These are phyloP conservation scores for Ogataea nonfermentans DNA, from an alignment of 805 yeast genomes.

Conservation along the genomic window DNA sequence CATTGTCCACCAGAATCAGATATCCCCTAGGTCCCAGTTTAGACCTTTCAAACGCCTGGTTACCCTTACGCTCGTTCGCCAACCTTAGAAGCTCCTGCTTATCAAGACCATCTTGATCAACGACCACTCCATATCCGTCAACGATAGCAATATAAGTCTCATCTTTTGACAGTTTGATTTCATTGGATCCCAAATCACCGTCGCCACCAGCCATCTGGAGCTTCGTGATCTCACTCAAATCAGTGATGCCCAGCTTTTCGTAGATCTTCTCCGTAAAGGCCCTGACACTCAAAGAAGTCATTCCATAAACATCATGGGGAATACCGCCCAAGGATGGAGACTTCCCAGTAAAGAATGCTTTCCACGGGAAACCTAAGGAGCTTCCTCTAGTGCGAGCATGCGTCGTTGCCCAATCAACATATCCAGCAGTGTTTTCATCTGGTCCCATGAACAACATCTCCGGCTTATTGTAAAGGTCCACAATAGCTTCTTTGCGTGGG, in stretches of 20 bases:
- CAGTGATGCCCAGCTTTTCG: conserved; percentile 64
- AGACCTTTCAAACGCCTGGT: conserved; percentile 62
- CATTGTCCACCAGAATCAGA: conserved; percentile 81
- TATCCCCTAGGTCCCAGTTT: conserved; percentile 76
- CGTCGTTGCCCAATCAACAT: conserved; percentile 95
- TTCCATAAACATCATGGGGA: conserved; percentile 97
- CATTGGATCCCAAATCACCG: conserved; percentile 96
- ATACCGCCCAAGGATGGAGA: conserved; percentile 91
- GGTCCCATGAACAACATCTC: conserved; percentile 98
- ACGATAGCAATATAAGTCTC: conserved; percentile 86
- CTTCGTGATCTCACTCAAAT: conserved; percentile 60
- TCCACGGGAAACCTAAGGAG: conserved; percentile 78
- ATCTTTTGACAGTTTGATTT: conserved; percentile 77
- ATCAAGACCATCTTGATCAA: conserved; percentile 87
- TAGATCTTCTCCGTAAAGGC: conserved; percentile 87
- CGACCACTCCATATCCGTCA: conserved; percentile 94
- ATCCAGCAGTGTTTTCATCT: conserved; percentile 97
- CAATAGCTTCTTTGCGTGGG: conserved; percentile 72
- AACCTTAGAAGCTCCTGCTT: conserved; percentile 73
- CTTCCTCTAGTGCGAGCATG: conserved; percentile 93
- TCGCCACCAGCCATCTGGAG: conserved; percentile 99
- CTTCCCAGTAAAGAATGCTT: conserved; percentile 96
- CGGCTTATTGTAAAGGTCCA: conserved; percentile 77
- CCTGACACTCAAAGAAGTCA: conserved; percentile 94
- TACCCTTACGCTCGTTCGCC: conserved; percentile 75